phyloP scores from a whole-genome alignment of 2,329 filamentous ascomycete genomes.

The Verticillium alfalfae region DNA sequence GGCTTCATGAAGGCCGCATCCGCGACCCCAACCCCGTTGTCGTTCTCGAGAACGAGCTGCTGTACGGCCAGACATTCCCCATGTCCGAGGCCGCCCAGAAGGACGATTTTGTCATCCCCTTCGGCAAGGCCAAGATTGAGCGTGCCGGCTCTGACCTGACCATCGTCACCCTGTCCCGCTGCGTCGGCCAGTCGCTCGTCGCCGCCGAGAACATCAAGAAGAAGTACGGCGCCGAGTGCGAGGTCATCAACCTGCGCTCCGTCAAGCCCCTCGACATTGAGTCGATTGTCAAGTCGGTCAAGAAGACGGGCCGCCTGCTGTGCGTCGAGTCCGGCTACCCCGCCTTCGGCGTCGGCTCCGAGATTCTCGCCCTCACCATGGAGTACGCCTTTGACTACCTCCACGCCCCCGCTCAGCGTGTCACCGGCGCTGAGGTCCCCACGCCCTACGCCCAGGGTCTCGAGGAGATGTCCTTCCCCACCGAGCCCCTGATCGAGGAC shows the following conservation, averaged over 20 bases:
- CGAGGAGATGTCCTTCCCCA: slow-evolving; percentile 94
- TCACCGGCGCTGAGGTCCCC: slow-evolving; percentile 95
- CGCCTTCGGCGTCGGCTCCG: slow-evolving; percentile 84
- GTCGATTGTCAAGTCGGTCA: slow-evolving; percentile 91
- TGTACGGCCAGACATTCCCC: slow-evolving; percentile 93
- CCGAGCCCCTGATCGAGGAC: slow-evolving; percentile 78
- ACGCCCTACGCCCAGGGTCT: slow-evolving; percentile 91
- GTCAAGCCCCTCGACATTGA: slow-evolving; percentile 96
- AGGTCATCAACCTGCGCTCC: slow-evolving; percentile 97
- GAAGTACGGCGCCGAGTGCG: slow-evolving; percentile 91
- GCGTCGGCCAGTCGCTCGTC: slow-evolving; percentile 83
- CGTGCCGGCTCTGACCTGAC: slow-evolving; percentile 93
- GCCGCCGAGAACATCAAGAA: slow-evolving; percentile 90
- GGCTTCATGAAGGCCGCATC: slow-evolving; percentile 97
- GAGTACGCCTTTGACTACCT: slow-evolving; percentile 99
- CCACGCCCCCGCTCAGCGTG: slow-evolving; percentile 84
- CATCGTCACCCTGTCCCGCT: slow-evolving; percentile 90
- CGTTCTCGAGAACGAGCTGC: slow-evolving; percentile 80
- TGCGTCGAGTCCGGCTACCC: slow-evolving; percentile 95
- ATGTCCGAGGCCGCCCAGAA: slow-evolving; percentile 97
- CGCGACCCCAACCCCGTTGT: slow-evolving; percentile 96
- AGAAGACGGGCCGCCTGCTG: slow-evolving; percentile 94
- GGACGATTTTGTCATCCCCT: slow-evolving; percentile 93
- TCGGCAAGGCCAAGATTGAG: slow-evolving; percentile 99
- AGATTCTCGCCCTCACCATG: slow-evolving; percentile 91